Base-by-base conservation (phyloP, 768 basidiomycete species). In the Multifurca ochricompacta region DNA sequence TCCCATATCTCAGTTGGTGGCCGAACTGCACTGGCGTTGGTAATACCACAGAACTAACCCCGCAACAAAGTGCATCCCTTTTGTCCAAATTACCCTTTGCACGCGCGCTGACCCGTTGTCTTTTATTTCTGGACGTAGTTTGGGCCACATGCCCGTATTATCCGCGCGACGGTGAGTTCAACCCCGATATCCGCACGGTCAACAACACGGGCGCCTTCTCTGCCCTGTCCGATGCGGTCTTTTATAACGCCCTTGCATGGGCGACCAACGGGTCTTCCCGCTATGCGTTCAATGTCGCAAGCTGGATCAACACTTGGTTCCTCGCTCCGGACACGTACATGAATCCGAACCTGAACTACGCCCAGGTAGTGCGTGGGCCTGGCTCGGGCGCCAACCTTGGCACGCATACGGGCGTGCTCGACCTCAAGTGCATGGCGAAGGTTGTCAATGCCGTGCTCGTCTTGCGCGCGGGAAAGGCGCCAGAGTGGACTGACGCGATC, bases 181-280 rank as follows among this genome's bases (percentile, higher is more conserved):
- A 67, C 50, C 70, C 70, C 21, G 70, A 70, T 42, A 54, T 61
- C 9, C 59, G 62, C 11, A 48, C 56, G 10, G 58, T 70, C 18
- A 62, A 70, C 52, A 60, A 68, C 51, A 63, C 59, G 9, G 63
- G 64, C 18, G 59, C 62, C 16, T 64, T 69, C 58, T 43, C 53
- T 23, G 62, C 60, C 41, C 37, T 71, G 47, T 46, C 68, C 25
- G 63, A 70, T 35, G 64, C 69, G 10, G 62, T 69, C 21, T 62
- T 68, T 32, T 67, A 64, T 62, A 68, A 68, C 54, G 35, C 69
- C n/a, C 46, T 71, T 13, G 64, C 70, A 5, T 71, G 64, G 63
- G 57, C 47, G 9, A 56, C 67, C 54, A 67, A 65, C 30, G 64
- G 64, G 19, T 53, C 64, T 6, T 52, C 61, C 14, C 35, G 39